These are phyloP conservation scores for Inosperma sp. DNA, from an alignment of 768 basidiomycete species.

Conservation along the genomic window DNA sequence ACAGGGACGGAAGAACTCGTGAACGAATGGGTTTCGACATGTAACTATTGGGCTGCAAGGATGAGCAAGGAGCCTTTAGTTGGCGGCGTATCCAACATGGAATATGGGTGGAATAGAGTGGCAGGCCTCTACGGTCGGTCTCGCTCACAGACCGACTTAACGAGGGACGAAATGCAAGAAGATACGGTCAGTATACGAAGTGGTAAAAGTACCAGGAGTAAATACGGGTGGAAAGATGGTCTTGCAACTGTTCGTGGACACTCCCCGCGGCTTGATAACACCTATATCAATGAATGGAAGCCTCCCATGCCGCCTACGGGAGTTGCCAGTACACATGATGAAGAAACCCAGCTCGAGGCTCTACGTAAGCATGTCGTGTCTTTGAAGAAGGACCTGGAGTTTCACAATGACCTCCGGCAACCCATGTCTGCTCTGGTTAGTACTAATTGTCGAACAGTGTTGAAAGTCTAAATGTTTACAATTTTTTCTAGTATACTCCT, in stretches of 20 bases:
- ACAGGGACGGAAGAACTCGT: conserved; percentile 99
- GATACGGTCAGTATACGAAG: conserved; percentile 75
- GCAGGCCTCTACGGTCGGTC: conserved; percentile 48
- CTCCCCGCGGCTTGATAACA: conserved; percentile 75
- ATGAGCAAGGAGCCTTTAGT: conserved; percentile 92
- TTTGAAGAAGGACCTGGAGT: conserved; percentile 73
- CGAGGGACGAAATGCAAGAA: conserved; percentile 47
- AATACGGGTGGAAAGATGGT: conserved; percentile 69
- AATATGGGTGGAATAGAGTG: conserved; percentile 95
- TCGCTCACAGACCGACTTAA: conserved; percentile 53
- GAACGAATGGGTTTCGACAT: conserved; percentile 97
- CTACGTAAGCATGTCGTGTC: conserved; percentile 73
- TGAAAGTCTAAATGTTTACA: conserved; percentile 8
- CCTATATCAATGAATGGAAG: conserved; percentile 91
- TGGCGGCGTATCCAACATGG: conserved; percentile 98
- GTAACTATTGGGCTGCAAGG: conserved; percentile 99
- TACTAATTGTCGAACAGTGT: conserved; percentile 1
- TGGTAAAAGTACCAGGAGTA: conserved; percentile 68
- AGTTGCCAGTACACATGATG: conserved; percentile 83
- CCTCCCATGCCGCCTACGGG: conserved; percentile 78
- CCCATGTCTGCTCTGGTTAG: conserved; percentile 78
- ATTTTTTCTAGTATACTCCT: conserved; percentile 62
- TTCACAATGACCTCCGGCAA: conserved; percentile 77
- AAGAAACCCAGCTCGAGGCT: conserved; percentile 90
- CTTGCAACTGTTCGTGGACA: conserved; percentile 57